A percentile compares a stretch with the other conserved stretches of the same genome.
Evolutionary conservation across 306 rosid genomes (phyloP).

Genomic region (Chamaecrista fasciculata): DNA sequence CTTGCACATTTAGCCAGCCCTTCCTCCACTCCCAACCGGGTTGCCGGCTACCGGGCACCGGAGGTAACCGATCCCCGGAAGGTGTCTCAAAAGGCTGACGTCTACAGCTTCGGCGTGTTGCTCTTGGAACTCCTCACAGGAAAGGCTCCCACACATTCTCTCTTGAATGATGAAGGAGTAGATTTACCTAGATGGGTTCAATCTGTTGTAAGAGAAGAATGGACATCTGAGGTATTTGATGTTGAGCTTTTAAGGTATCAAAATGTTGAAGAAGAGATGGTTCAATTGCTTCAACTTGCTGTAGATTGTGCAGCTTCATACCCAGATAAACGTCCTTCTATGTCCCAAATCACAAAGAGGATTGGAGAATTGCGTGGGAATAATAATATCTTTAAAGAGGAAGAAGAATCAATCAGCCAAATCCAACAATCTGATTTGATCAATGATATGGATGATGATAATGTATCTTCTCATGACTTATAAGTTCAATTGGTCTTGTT

Average conservation of each 20-base stretch:
- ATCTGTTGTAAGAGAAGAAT: constrained; percentile 67
- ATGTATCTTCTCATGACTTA: constrained; percentile 34
- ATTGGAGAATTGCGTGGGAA: constrained; percentile 51
- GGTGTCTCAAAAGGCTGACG: constrained; percentile 73
- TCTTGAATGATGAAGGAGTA: constrained; percentile 65
- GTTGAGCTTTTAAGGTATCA: constrained; percentile 63
- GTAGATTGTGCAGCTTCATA: constrained; percentile 67
- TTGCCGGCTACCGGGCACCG: constrained; percentile 65
- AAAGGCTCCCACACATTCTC: constrained; percentile 64
- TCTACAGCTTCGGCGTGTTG: constrained; percentile 69
- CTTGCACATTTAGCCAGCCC: constrained; percentile 66
- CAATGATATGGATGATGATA: constrained; percentile 36
- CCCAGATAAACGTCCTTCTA: constrained; percentile 67
- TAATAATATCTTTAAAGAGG: constrained; percentile 38
- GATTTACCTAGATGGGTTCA: constrained; percentile 80
- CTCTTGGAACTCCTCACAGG: constrained; percentile 73
- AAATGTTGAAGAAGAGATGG: constrained; percentile 71
- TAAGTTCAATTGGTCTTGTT: constrained; percentile 13
- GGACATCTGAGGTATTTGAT: constrained; percentile 73
- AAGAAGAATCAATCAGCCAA: constrained; percentile 40
- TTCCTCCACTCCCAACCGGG: constrained; percentile 57
- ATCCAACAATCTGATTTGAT: constrained; percentile 36
- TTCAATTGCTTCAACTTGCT: constrained; percentile 63
- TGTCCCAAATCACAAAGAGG: constrained; percentile 46
- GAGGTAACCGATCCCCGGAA: constrained; percentile 68